phyloP scores from a whole-genome alignment of 2,329 filamentous ascomycete genomes.

The Fusarium odoratissimum region DNA sequence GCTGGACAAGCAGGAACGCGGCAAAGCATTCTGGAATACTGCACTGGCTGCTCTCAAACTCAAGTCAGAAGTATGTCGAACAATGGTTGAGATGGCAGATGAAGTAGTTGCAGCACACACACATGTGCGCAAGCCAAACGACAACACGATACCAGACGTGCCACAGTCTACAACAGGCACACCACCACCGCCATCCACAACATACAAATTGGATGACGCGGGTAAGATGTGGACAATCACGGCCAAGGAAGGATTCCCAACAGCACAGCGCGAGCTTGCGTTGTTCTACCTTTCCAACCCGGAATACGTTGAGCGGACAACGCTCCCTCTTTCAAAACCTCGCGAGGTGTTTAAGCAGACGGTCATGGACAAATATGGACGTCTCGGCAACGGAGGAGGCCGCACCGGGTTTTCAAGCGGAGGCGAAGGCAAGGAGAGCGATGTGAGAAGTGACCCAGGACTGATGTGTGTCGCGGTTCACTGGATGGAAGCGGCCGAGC shows the following conservation, averaged over 20 bases:
- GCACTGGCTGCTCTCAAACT: slow-evolving; percentile 88
- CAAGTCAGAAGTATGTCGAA: slow-evolving; percentile 87
- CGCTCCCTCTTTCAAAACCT: slow-evolving; percentile 84
- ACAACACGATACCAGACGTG: slow-evolving; percentile 46
- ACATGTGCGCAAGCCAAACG: slow-evolving; percentile 64
- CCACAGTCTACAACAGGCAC: slow-evolving; percentile 54
- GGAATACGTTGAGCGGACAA: slow-evolving; percentile 82
- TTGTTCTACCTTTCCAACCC: slow-evolving; percentile 94
- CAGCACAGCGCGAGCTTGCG: slow-evolving; percentile 91
- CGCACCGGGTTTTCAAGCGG: slow-evolving; percentile 34
- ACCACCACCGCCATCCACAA: slow-evolving; percentile 63
- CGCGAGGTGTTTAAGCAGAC: slow-evolving; percentile 91
- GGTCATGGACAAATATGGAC: slow-evolving; percentile 77
- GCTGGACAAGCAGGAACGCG: slow-evolving; percentile 71
- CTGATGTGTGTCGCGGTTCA: slow-evolving; percentile 95
- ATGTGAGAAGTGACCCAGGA: slow-evolving; percentile 79
- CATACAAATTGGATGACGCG: slow-evolving; percentile 81
- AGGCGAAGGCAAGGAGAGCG: slow-evolving; percentile 52
- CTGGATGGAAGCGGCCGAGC: slow-evolving; percentile 93
- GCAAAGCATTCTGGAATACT: slow-evolving; percentile 90
- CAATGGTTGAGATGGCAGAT: slow-evolving; percentile 74
- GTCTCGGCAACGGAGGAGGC: slow-evolving; percentile 46
- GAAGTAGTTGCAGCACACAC: slow-evolving; percentile 71
- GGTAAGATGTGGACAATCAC: slow-evolving; percentile 92
- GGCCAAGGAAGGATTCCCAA: slow-evolving; percentile 85